These are phyloP conservation scores for Quercus agrifolia DNA, from an alignment of 306 rosid genomes.

Conservation along the genomic window DNA sequence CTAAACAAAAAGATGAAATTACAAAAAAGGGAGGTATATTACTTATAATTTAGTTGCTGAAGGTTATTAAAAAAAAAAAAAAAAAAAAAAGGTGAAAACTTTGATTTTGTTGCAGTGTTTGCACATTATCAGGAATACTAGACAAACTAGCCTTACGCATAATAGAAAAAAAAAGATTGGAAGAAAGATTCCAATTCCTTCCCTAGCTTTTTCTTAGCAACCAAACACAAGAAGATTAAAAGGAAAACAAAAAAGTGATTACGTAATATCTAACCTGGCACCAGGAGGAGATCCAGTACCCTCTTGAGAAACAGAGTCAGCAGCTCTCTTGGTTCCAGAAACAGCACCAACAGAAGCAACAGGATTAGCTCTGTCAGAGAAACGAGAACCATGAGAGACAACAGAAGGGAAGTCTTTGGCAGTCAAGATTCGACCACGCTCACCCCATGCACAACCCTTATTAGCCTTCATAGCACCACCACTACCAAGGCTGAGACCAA, in stretches of 20 bases:
- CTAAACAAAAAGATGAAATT: background rate
- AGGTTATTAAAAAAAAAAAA: background rate
- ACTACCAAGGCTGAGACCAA: slow-evolving; percentile 42
- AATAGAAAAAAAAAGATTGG: background rate
- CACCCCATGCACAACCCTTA: slow-evolving; percentile 42
- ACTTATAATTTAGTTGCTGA: background rate
- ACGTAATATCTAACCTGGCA: slow-evolving; percentile 38
- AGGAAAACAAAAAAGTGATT: background rate
- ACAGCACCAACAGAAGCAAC: slow-evolving; percentile 28
- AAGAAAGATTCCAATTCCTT: background rate
- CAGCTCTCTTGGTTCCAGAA: slow-evolving; percentile 64
- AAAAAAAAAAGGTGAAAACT: background rate
- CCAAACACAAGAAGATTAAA: background rate
- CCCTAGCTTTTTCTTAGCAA: background rate
- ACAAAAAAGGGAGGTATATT: background rate
- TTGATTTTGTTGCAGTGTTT: background rate
- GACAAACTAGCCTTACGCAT: background rate
- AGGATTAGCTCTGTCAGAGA: slow-evolving; percentile 30
- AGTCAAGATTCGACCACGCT: slow-evolving; percentile 57
- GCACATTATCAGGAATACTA: background rate
- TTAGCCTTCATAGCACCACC: slow-evolving; percentile 24
- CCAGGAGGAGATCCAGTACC: slow-evolving; percentile 49
- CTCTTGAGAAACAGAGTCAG: slow-evolving; percentile 53
- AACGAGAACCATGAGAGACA: slow-evolving; percentile 39
- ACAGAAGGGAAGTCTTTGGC: slow-evolving; percentile 63